Percentiles rank a stretch among this genome's conserved stretches.
These are phyloP conservation scores for Arabidopsis lyrata DNA, from an alignment of 441 rosid genomes.

Conservation along the genomic window DNA sequence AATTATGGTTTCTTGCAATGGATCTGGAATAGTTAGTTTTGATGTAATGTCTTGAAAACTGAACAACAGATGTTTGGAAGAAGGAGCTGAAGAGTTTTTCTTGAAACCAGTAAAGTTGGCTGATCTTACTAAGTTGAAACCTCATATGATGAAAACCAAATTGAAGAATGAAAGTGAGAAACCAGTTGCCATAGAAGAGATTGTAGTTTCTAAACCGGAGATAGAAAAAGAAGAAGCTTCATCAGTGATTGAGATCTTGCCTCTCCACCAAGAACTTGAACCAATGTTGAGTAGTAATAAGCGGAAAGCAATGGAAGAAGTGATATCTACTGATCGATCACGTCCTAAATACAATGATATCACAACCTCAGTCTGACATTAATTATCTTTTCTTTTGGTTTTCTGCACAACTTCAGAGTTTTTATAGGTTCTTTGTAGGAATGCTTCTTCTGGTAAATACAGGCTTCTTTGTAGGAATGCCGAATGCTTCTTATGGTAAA, in stretches of 20 bases:
- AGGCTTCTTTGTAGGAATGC: slow-evolving; percentile 36
- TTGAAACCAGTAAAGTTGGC: slow-evolving; percentile 65
- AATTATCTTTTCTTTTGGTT: slow-evolving; percentile 2
- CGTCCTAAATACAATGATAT: slow-evolving; percentile 67
- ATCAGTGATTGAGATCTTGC: slow-evolving; percentile 21
- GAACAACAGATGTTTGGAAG: slow-evolving; percentile 62
- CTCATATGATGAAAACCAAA: slow-evolving; percentile 70
- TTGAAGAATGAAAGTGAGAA: slow-evolving; percentile 49
- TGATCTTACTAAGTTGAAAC: slow-evolving; percentile 59
- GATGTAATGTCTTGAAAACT: slow-evolving; percentile 51
- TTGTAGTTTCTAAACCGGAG: slow-evolving; percentile 30
- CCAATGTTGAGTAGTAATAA: slow-evolving; percentile 45
- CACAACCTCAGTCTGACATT: slow-evolving; percentile 55
- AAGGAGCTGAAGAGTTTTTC: slow-evolving; percentile 79
- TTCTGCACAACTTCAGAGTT: slow-evolving; percentile 4
- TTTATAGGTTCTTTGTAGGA: slow-evolving; percentile 36
- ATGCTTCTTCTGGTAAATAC: slow-evolving; percentile 38
- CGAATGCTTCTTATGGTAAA: slow-evolving; percentile 38
- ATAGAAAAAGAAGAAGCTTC: slow-evolving; percentile 30
- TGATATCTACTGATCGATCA: slow-evolving; percentile 54
- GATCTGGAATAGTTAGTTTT: slow-evolving; percentile 50
- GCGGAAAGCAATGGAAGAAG: slow-evolving; percentile 44
- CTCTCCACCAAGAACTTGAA: slow-evolving; percentile 27
- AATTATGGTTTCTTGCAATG: slow-evolving; percentile 54
- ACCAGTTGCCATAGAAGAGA: slow-evolving; percentile 33